These are phyloP conservation scores for Hirschioporus abietinus DNA, from an alignment of 768 basidiomycete species.

Conservation along the genomic window DNA sequence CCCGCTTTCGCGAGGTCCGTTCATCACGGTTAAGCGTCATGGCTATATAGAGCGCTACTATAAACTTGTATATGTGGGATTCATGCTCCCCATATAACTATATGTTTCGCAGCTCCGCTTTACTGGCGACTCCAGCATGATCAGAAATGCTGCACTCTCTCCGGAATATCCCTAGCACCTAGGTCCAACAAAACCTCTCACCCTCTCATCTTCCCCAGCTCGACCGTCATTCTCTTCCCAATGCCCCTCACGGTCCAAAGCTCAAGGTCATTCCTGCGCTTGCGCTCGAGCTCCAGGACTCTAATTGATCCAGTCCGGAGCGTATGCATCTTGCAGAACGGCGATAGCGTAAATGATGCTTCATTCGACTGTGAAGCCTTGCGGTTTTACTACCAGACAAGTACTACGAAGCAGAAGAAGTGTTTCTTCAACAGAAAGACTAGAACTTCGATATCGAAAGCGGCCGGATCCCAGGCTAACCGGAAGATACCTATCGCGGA, in stretches of 20 bases:
- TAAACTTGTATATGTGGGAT: neutral
- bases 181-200: neutral
- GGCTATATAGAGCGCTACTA: neutral
- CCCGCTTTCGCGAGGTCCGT: neutral
- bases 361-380: neutral
- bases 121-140: neutral
- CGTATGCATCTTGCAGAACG: neutral
- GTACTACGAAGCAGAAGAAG: neutral
- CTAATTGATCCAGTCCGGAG: neutral
- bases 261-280: neutral
- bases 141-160: neutral
- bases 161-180: neutral
- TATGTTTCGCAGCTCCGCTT: neutral
- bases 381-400: neutral
- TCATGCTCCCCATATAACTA: neutral
- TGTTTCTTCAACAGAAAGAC: neutral
- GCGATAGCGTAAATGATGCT: neutral
- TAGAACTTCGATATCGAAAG: neutral
- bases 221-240: neutral
- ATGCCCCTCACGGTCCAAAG: neutral
- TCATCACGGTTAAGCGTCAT: slow-evolving; percentile 1
- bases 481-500: neutral
- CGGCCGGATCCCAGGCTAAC: neutral
- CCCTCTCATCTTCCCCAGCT: neutral
- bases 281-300: neutral